Evolutionary conservation across 441 rosid genomes (phyloP), one percentile per base, ranked within the genome.

Genomic region (Aleurites moluccanus): DNA sequence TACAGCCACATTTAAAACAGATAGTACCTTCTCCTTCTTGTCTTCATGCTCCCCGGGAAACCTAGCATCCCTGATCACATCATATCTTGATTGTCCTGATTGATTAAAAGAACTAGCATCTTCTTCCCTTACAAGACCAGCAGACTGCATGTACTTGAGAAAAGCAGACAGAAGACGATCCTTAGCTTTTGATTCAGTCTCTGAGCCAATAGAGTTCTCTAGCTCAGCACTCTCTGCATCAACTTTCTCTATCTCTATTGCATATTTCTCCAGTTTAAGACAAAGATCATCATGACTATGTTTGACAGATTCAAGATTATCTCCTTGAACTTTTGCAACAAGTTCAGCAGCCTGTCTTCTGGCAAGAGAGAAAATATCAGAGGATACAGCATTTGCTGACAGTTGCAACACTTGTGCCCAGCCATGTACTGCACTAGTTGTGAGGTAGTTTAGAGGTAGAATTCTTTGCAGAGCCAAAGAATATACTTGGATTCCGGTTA

Each of bases 391-490:
- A 86, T 86, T 87, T 30, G 94, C 93, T 73, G 97, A 89, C 72
- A 89, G 83, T 78, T 93, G 98, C 82, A 93, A 85, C 73, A 92
- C 89, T 73, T 92, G 94, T 72, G 88, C 85, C 99, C 99, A 96
- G 67, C 94, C 93, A 80, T 91, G 93, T 73, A 96, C 88, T 45
- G 83, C 80, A 80, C 96, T 93, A 69, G 94, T 92, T 65, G 96
- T 83, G 76, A 88, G 89, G 82, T 96, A 96, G 83, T 90, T 96
- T 75, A 93, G 81, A 80, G 98, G 99, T 73, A 96, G 86, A 72
- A 96, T 88, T 84, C 97, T 93, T 84, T 87, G 93, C 84, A 96
- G 83, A 76, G 96, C 92, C 82, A 87, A 84, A 60, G 97, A 88
- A 84, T 96, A 96, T 50, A 88, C 83, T 82, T 96, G 91, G 66